Evolutionary conservation across 2,329 filamentous ascomycete genomes (phyloP).

Genomic region (Colletotrichum costaricense): DNA sequence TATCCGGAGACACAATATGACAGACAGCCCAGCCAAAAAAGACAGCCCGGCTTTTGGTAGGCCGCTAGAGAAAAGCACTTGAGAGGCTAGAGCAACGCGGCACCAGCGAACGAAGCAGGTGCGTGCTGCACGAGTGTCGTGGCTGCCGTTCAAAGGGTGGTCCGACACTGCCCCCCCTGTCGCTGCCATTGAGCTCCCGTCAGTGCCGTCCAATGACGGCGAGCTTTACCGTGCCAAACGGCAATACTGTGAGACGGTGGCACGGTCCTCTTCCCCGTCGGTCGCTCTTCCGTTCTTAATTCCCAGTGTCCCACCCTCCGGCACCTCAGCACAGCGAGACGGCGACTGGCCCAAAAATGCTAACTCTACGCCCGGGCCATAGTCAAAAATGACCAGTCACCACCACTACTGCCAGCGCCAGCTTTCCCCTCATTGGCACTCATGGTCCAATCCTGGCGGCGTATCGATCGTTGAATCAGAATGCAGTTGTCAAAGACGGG

Average conservation of each 20-base stretch:
- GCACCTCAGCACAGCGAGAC: background rate
- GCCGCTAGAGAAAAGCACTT: background rate
- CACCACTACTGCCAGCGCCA: background rate
- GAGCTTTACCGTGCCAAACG: constrained; percentile 31
- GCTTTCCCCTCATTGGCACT: background rate
- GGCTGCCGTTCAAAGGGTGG: constrained; percentile 58
- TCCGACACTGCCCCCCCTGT: constrained; percentile 32
- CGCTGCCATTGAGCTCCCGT: background rate
- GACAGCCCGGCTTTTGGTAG: background rate
- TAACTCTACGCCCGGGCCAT: constrained; percentile 19
- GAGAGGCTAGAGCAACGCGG: constrained; percentile 27
- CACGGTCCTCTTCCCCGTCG: constrained; percentile 17
- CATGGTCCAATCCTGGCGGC: background rate
- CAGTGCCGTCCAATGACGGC: constrained; percentile 17
- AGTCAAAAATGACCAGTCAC: constrained; percentile 33
- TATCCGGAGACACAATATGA: background rate
- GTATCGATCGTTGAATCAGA: background rate
- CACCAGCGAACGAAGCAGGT: constrained; percentile 31
- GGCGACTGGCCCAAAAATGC: no score
- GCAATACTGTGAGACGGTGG: background rate
- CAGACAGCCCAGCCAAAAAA: background rate
- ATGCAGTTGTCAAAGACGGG: background rate
- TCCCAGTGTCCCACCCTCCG: background rate
- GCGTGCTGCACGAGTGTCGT: constrained; percentile 58
- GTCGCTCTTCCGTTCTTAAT: constrained; percentile 9